A percentile compares a stretch with the other conserved stretches of the same genome.
Evolutionary conservation across 2,329 filamentous ascomycete genomes (phyloP).

Genomic region (Leptosphaerulina australis): DNA sequence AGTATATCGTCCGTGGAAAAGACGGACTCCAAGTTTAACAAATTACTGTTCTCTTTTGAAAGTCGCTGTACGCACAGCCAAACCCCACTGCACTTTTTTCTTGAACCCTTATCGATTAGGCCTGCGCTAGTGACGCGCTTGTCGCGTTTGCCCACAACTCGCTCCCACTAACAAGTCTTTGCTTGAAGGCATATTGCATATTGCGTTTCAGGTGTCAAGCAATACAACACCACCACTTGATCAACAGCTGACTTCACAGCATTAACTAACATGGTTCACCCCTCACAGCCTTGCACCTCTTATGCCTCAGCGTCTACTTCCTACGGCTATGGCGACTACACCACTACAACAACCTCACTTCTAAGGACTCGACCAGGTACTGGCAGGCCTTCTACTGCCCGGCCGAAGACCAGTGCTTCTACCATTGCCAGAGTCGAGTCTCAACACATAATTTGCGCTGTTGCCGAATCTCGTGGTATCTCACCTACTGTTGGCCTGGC

Average conservation of each 20-base stretch:
- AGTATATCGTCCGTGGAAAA: not conserved
- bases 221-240: slow-evolving; percentile 15
- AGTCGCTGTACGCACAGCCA: slow-evolving; percentile 7
- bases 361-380: slow-evolving; percentile 41
- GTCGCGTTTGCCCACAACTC: not conserved
- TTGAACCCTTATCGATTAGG: slow-evolving; percentile 30
- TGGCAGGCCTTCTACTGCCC: slow-evolving; percentile 52
- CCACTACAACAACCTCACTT: slow-evolving; percentile 46
- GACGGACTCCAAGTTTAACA: not conserved
- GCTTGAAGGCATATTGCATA: not conserved
- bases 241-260: slow-evolving; percentile 27
- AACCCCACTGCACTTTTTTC: slow-evolving; percentile 23
- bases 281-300: slow-evolving; percentile 35
- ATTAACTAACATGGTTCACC: slow-evolving; percentile 38
- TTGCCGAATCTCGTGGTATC: slow-evolving; percentile 86
- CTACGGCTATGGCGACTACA: slow-evolving; percentile 45
- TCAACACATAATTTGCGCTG: slow-evolving; percentile 83
- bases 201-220: not conserved
- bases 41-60: not conserved
- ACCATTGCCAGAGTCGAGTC: slow-evolving; percentile 62
- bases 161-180: slow-evolving; percentile 13
- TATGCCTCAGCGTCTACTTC: slow-evolving; percentile 41
- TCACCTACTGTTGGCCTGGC: slow-evolving; percentile 83
- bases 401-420: slow-evolving; percentile 62
- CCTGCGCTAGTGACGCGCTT: slow-evolving; percentile 33